Base-by-base conservation (phyloP, 2,329 filamentous ascomycete species). In the Curvularia sp. region DNA sequence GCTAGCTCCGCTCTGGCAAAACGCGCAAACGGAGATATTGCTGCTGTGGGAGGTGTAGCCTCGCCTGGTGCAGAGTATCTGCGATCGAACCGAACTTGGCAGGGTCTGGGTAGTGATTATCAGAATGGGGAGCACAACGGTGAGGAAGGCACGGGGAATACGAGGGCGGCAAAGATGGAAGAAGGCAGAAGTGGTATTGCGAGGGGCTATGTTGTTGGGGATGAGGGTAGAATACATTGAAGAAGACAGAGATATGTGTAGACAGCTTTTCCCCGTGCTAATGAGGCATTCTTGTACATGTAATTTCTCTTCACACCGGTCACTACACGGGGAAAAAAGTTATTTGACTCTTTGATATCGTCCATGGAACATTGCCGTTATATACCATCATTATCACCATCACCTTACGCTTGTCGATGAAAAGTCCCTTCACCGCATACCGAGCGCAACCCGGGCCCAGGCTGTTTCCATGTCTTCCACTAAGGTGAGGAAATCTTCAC, bases 11-110 rank as follows among this genome's bases (percentile, higher is more conserved):
- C 87, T 0, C 78, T 98, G 25, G 82, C 88, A 12, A 87, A 86
- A 73, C 82, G 87, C 67, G 73, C 81, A 64, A 88, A 87, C 53
- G 87, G 89, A 2, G 90, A 96, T 64, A 67, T 98, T 18, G 89
- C 92, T 0, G 88, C 88, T 45, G 87, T 98, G 66, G 94, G 93
- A 50, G 92, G 93, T 6, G 86, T 94, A 0, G 83, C 90, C n/a
- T 98, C 94, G 45, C 95, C 95, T 0, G 95, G 92, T 0, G 95
- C 95, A 0, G 92, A 97, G 75, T 98, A 86, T 67, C 79, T 99
- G 62, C 86, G 89, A 30, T 90, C 89, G 3, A 86, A 93, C 69
- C 81, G 95, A 55, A 96, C 92, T 3, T 99, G 95, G 95, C 90
- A 90, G 71, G 95, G 95, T 0, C 79, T 99, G 23, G 95, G 95